Evolutionary conservation across 2,329 filamentous ascomycete species (phyloP).

Genomic region (Fusarium setosum): DNA sequence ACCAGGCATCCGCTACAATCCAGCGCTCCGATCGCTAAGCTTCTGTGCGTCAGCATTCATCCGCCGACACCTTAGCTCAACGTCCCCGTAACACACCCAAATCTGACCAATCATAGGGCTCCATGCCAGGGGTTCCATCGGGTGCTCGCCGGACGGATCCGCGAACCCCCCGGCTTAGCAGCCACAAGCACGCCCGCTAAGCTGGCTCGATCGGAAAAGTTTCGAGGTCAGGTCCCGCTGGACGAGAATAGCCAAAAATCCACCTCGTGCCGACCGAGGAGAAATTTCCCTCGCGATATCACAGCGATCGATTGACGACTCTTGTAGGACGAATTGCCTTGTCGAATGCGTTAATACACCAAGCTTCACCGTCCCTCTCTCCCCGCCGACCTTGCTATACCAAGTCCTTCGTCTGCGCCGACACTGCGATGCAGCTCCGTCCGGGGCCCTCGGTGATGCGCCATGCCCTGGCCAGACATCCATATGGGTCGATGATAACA

Average conservation of each 20-base stretch:
- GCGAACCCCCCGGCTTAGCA: slow-evolving; percentile 29
- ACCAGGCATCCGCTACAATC: slow-evolving; percentile 24
- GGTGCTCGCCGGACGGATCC: slow-evolving; percentile 34
- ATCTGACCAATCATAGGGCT: slow-evolving; percentile 15
- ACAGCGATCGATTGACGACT: slow-evolving; percentile 3
- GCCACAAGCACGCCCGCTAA: slow-evolving; percentile 27
- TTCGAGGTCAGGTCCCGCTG: slow-evolving; percentile 40
- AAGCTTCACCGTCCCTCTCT: background rate
- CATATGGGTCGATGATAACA: slow-evolving; percentile 34
- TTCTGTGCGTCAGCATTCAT: slow-evolving; percentile 24
- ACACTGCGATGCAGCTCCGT: slow-evolving; percentile 63
- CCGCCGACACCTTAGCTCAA: slow-evolving; percentile 24
- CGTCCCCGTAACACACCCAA: background rate
- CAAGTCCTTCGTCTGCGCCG: slow-evolving; percentile 11
- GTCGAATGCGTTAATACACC: slow-evolving; percentile 30
- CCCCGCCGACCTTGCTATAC: slow-evolving; percentile 9
- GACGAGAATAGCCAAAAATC: slow-evolving; percentile 33
- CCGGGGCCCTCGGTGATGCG: slow-evolving; percentile 63
- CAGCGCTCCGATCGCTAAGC: slow-evolving; percentile 7
- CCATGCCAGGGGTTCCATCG: slow-evolving; percentile 1
- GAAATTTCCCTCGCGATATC: slow-evolving; percentile 33
- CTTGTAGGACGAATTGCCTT: background rate
- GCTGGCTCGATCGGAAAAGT: slow-evolving; percentile 40
- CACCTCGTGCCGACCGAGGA: slow-evolving; percentile 20
- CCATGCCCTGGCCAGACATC: slow-evolving; percentile 47